Evolutionary conservation across 129 eudicot species (phyloP).

Genomic region (Ambrosia trifida): DNA sequence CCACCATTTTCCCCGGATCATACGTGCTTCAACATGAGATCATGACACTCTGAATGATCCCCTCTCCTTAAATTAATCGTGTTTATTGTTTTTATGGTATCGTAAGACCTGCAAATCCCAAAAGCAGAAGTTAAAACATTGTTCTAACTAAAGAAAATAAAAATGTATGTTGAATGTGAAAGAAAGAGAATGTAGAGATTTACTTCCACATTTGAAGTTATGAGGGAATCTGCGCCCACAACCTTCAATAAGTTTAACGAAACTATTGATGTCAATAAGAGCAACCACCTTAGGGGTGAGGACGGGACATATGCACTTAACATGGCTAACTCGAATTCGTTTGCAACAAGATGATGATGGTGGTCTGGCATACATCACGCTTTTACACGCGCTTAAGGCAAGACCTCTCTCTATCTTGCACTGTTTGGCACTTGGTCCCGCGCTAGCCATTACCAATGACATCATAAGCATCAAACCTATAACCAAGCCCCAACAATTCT

Average conservation of each 20-base stretch:
- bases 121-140: background rate
- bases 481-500: constrained; percentile 15
- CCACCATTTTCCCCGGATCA: background rate
- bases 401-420: constrained; percentile 47
- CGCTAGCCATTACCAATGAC: constrained; percentile 1
- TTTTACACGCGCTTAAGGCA: constrained; percentile 41
- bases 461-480: constrained; percentile 16
- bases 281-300: constrained; percentile 47
- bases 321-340: constrained; percentile 42
- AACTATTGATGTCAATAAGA: constrained; percentile 31
- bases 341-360: constrained; percentile 46
- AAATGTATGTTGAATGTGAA: background rate
- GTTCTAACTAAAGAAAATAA: background rate
- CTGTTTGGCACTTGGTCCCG: constrained; percentile 23
- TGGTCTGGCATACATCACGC: constrained; percentile 32
- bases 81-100: constrained; percentile 10
- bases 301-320: constrained; percentile 48
- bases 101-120: constrained; percentile 26
- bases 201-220: constrained; percentile 59
- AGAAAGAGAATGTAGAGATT: constrained; percentile 13
- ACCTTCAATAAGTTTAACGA: constrained; percentile 39
- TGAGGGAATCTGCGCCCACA: constrained; percentile 62
- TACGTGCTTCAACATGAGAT: background rate
- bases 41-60: background rate
- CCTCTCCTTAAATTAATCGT: background rate